Evolutionary conservation across 2,329 filamentous ascomycete genomes (phyloP).

Genomic region (Epichloe scottii): DNA sequence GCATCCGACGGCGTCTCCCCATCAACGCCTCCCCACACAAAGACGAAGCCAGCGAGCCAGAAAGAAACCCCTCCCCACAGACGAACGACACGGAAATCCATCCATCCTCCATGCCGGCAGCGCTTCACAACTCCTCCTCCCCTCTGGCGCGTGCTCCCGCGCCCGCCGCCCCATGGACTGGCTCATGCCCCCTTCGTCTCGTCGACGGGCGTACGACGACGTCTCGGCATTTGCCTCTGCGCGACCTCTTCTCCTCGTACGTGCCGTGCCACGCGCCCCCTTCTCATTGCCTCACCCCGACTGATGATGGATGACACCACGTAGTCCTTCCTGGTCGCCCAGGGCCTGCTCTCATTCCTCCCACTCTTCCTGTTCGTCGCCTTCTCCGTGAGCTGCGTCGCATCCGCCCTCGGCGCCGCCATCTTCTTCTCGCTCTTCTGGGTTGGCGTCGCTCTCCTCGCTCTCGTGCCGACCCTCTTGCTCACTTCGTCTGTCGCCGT

Average conservation of each 20-base stretch:
- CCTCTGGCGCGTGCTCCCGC: constrained; percentile 25
- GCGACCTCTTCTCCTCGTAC: constrained; percentile 58
- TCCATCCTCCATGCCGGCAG: not conserved
- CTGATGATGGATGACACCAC: not conserved
- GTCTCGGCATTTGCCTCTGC: constrained; percentile 43
- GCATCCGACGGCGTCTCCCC: no score
- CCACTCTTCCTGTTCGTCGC: constrained; percentile 56
- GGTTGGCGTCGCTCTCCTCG: constrained; percentile 50
- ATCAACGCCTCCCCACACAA: no score
- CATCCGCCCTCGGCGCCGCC: constrained; percentile 50
- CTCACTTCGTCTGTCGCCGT: constrained; percentile 49
- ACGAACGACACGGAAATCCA: no score
- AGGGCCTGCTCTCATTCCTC: constrained; percentile 51
- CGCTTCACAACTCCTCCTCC: not conserved
- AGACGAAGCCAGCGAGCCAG: no score
- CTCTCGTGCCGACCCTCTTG: constrained; percentile 58
- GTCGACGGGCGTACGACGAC: constrained; percentile 42
- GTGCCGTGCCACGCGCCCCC: constrained; percentile 16
- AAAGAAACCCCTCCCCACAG: no score
- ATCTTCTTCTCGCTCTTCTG: constrained; percentile 56
- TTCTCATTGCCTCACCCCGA: not conserved
- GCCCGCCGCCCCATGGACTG: constrained; percentile 33
- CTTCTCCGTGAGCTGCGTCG: constrained; percentile 50
- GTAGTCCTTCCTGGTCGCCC: constrained; percentile 55
- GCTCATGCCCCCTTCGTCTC: constrained; percentile 46